Percentiles rank a stretch among this genome's conserved stretches.
phyloP scores from a whole-genome alignment of 148 eudicot species.

The Drosera capensis region DNA sequence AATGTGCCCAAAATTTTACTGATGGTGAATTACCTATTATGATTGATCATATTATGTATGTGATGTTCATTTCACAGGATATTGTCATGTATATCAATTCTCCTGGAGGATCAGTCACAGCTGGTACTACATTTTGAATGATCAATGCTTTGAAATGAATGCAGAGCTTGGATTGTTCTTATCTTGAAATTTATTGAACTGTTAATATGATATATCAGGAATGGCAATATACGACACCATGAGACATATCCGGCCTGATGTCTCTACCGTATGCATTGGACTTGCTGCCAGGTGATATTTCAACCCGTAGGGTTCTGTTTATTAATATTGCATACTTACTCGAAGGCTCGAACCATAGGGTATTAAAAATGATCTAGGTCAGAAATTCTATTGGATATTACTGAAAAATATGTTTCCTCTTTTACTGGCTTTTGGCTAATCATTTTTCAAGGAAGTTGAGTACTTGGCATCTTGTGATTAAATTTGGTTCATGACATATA shows the following conservation, averaged over 20 bases:
- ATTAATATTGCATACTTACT: no score
- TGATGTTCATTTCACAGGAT: conserved; percentile 44
- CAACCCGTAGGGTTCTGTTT: not conserved
- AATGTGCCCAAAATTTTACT: not conserved
- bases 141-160: no score
- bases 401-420: no score
- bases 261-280: conserved; percentile 92
- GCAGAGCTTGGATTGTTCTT: not conserved
- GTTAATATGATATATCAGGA: conserved; percentile 21
- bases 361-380: no score
- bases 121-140: conserved; percentile 36
- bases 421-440: no score
- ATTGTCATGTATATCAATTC: conserved; percentile 96
- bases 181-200: not conserved
- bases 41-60: not conserved
- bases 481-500: no score
- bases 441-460: no score
- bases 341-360: no score
- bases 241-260: conserved; percentile 87
- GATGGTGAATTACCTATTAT: not conserved
- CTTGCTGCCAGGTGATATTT: conserved; percentile 68
- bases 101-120: conserved; percentile 98
- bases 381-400: no score
- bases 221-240: conserved; percentile 95
- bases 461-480: no score